Evolutionary conservation across 2,329 filamentous ascomycete genomes (phyloP).

Genomic region (Ilyonectria sp.): DNA sequence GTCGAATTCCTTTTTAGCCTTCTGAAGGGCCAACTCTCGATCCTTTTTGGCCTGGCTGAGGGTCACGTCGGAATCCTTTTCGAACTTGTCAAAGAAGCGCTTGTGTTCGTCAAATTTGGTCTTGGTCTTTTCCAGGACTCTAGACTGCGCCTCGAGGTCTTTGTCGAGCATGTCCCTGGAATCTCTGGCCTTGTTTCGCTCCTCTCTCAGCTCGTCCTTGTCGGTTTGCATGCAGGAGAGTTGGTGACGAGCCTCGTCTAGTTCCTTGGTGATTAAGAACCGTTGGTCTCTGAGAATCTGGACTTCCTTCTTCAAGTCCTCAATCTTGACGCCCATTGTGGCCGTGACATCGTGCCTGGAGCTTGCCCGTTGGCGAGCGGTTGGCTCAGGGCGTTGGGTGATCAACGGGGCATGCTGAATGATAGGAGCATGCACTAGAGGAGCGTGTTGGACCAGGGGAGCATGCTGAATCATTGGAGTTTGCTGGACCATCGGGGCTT

Average conservation of each 20-base stretch:
- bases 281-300: conserved; percentile 41
- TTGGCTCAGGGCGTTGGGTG: conserved; percentile 13
- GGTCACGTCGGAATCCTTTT: conserved; percentile 40
- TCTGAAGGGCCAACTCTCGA: conserved; percentile 34
- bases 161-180: conserved; percentile 41
- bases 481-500: conserved; percentile 11
- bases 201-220: conserved; percentile 45
- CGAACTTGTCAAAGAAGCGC: conserved; percentile 33
- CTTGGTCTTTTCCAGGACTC: conserved; percentile 32
- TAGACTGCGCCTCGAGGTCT: conserved; percentile 36
- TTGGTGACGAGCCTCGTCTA: conserved; percentile 43
- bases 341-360: conserved; percentile 43
- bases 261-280: conserved; percentile 42
- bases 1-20: conserved; percentile 40
- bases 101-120: conserved; percentile 38
- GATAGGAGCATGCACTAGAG: not conserved
- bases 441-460: conserved; percentile 23
- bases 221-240: conserved; percentile 44
- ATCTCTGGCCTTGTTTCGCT: conserved; percentile 44
- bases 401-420: conserved; percentile 3
- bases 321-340: conserved; percentile 40
- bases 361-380: conserved; percentile 31
- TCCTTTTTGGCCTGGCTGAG: conserved; percentile 41
- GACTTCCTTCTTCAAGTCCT: conserved; percentile 43
- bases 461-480: conserved; percentile 30